Evolutionary conservation across 495 filamentous ascomycete genomes (phyloP).

Genomic region (Chaetomium tenue): DNA sequence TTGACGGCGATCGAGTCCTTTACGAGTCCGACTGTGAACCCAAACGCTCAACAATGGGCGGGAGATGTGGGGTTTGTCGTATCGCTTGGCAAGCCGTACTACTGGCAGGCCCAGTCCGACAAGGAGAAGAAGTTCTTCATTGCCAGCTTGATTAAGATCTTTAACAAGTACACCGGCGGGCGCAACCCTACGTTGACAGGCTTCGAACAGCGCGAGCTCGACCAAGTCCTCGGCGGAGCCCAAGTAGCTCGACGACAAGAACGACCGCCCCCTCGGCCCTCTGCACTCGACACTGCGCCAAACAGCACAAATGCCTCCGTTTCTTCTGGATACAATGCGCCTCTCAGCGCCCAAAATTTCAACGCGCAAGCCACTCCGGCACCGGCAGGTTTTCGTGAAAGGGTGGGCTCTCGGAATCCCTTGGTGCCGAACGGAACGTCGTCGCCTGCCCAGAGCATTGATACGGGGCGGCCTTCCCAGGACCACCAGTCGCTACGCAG

Average conservation of each 20-base stretch:
- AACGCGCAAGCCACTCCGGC: conserved; percentile 21
- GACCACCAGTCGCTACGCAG: conserved; percentile 47
- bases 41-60: conserved; percentile 72
- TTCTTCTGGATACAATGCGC: conserved; percentile 33
- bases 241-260: conserved; percentile 32
- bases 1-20: conserved; percentile 77
- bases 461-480: conserved; percentile 43
- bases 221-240: conserved; percentile 59
- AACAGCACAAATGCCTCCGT: conserved; percentile 31
- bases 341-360: conserved; percentile 17
- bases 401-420: conserved; percentile 34
- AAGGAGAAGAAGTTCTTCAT: conserved; percentile 99
- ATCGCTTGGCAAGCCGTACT: conserved; percentile 88
- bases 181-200: conserved; percentile 74
- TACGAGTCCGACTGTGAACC: conserved; percentile 57
- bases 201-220: conserved; percentile 76
- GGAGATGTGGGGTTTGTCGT: conserved; percentile 81
- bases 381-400: conserved; percentile 21
- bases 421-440: conserved; percentile 38
- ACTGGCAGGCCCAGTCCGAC: conserved; percentile 86
- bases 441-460: conserved; percentile 48
- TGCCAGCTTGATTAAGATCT: conserved; percentile 90
- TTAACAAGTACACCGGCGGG: conserved; percentile 90
- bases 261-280: conserved; percentile 35
- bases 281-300: conserved; percentile 32